phyloP scores from a whole-genome alignment of 371 early-diverging fungal genomes.

The Mucor saturninus region DNA sequence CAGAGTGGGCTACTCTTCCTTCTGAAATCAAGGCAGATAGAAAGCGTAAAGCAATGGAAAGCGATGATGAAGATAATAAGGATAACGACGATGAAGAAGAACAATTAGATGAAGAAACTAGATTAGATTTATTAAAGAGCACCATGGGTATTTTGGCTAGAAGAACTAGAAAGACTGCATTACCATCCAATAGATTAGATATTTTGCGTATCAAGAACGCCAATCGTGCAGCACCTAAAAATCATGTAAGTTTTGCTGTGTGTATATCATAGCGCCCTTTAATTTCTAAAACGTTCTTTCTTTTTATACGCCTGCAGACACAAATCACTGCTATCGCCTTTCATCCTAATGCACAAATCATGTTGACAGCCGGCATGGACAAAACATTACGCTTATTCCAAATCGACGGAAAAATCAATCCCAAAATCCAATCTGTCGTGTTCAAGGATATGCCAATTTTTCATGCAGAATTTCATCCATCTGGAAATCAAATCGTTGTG shows the following conservation, averaged over 20 bases:
- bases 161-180: conserved; percentile 24
- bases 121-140: conserved; percentile 52
- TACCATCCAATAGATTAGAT: conserved; percentile 63
- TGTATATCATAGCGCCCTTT: too few species aligned
- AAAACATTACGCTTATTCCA: conserved; percentile 86
- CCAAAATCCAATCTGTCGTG: conserved; percentile 81
- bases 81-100: conserved; percentile 36
- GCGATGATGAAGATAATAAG: conserved; percentile 50
- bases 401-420: conserved; percentile 90
- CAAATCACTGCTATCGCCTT: conserved; percentile 78
- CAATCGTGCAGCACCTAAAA: conserved; percentile 50
- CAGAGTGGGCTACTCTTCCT: conserved; percentile 80
- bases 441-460: conserved; percentile 84
- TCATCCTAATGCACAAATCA: conserved; percentile 89
- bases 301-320: conserved; percentile 38
- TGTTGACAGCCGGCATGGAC: conserved; percentile 86
- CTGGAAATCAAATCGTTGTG: conserved; percentile 74
- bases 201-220: conserved; percentile 79
- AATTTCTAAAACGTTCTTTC: too few species aligned
- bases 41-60: conserved; percentile 35
- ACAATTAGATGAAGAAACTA: conserved; percentile 49
- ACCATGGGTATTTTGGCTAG: conserved; percentile 60
- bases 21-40: conserved; percentile 39
- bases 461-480: conserved; percentile 76
- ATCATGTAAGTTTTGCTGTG: conserved; percentile 24